Percentiles rank a stretch among this genome's conserved stretches.
Evolutionary conservation across 495 filamentous ascomycete species (phyloP).

Genomic region (Endocarpon pusillum): DNA sequence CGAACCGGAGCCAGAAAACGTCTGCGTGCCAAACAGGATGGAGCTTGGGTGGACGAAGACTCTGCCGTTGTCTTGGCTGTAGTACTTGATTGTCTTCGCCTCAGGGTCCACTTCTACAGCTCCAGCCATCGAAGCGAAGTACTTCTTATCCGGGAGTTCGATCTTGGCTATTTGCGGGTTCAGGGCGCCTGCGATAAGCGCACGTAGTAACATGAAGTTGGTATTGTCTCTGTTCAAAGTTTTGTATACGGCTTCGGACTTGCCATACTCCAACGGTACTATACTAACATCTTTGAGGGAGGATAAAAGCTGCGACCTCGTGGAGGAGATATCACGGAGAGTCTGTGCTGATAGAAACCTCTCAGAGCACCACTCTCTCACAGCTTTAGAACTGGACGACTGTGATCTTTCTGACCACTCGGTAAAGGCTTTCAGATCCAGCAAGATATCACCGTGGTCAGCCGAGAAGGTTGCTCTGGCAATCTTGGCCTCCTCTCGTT

Average conservation of each 20-base stretch:
- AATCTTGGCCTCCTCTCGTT: conserved; percentile 66
- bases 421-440: conserved; percentile 68
- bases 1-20: conserved; percentile 45
- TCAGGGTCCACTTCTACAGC: conserved; percentile 87
- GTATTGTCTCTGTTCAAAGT: conserved; percentile 32
- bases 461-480: conserved; percentile 53
- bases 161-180: conserved; percentile 82
- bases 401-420: conserved; percentile 54
- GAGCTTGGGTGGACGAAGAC: conserved; percentile 87
- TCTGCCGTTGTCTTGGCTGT: conserved; percentile 65
- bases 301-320: conserved; percentile 66
- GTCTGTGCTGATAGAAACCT: conserved; percentile 78
- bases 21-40: conserved; percentile 66
- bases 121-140: conserved; percentile 64
- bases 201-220: conserved; percentile 53
- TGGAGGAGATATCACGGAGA: conserved; percentile 73
- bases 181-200: conserved; percentile 81
- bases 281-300: conserved; percentile 78
- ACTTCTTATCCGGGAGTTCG: conserved; percentile 87
- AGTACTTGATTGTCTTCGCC: conserved; percentile 81
- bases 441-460: conserved; percentile 68
- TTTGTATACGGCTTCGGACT: conserved; percentile 9
- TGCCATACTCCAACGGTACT: conserved; percentile 34
- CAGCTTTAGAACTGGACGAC: conserved; percentile 37
- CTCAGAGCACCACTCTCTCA: conserved; percentile 66